Base-by-base conservation (phyloP, 345 rosid genomes). In the Nasturtium officinale region DNA sequence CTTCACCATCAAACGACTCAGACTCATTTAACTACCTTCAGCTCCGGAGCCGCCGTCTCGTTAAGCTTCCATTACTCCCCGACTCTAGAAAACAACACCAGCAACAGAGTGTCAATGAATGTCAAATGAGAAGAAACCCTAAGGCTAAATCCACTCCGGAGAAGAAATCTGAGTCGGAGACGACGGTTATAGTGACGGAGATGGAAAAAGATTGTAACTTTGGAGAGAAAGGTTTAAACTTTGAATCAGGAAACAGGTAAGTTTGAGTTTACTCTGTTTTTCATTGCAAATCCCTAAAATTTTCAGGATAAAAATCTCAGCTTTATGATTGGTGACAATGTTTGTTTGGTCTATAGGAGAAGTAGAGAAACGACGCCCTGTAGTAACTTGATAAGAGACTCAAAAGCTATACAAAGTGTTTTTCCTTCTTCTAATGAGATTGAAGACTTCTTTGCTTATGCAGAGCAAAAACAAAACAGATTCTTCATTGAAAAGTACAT, bases 361-460 rank as follows among this genome's bases (percentile, higher is more conserved):
- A 15, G 43, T 38, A 72, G 88, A 71, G 90, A 84, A 73, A 84
- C 81, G 79, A 80, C 86, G 3, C 85, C 85, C 0, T 80, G 85
- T 77, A 79, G 85, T 73, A 81, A 80, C 77, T 78, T 81, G 59
- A 52, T 57, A 45, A 78, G 75, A 65, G 85, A 75, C 32, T 42
- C 79, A 1, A 77, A 86, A 45, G 70, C 80, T 52, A 69, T 43
- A 43, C 70, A 72, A 77, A 66, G 78, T 67, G 42, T 82, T 60
- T 51, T 82, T 62, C 90, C 91, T 5, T 78, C 81, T 16, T 20
- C 82, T 11, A 35, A 28, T 7, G 96, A 92, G 83, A 80, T 92
- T 61, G 98, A 87, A 60, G 96, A 87, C 46, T 89, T 89, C 80
- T 88, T 92, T 79, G 83, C 85, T 32, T 56, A 8, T 62, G 83